Conservation (phyloP, 495 filamentous ascomycete genomes). For the Xylaria flabelliformis region DNA sequence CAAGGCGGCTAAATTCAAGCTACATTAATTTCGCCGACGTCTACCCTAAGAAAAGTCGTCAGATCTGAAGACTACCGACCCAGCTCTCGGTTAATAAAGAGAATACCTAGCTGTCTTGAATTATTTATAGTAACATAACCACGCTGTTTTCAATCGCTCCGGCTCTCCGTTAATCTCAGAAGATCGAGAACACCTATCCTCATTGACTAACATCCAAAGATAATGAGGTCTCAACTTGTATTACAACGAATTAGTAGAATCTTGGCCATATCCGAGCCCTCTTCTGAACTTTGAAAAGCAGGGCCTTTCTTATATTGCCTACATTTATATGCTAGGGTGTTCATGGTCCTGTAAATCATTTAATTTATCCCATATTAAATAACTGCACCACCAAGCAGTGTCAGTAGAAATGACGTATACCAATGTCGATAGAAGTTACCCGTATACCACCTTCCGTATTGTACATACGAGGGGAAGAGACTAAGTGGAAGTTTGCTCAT, state of each 20-base stretch:
- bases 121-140: conserved; percentile 15
- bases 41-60: background rate
- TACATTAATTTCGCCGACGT: conserved; percentile 14
- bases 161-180: background rate
- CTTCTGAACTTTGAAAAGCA: background rate
- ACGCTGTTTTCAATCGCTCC: background rate
- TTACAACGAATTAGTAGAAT: background rate
- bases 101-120: background rate
- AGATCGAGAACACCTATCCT: conserved; percentile 3
- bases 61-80: background rate
- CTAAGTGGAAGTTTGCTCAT: background rate
- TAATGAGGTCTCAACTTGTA: background rate
- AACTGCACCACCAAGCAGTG: background rate
- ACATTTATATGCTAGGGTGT: background rate
- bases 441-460: background rate
- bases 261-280: background rate
- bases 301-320: background rate
- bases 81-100: conserved; percentile 21
- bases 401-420: conserved; percentile 16
- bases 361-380: conserved; percentile 24
- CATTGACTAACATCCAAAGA: background rate
- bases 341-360: conserved; percentile 3
- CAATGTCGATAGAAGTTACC: background rate
- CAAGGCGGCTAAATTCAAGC: conserved; percentile 23
- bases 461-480: background rate